Base-by-base conservation (phyloP, 805 yeast genomes). In the Candida hispaniensis region DNA sequence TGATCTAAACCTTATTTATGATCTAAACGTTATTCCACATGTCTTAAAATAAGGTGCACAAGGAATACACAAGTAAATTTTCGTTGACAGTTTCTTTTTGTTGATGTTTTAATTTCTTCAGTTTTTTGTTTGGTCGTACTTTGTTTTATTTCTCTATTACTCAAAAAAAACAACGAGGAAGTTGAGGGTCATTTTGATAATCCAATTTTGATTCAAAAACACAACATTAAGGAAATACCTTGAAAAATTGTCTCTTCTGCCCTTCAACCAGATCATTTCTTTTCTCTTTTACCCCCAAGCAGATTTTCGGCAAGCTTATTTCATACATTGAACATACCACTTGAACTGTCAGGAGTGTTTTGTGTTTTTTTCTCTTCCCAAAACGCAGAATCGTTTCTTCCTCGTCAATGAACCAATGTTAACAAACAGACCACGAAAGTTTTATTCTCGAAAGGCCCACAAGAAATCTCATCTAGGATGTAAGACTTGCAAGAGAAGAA, bases 381-480 rank as follows among this genome's bases (percentile, higher is more conserved):
- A n/a, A n/a, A n/a, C n/a, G n/a, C n/a, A n/a, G n/a, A n/a, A n/a
- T n/a, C n/a, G n/a, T n/a, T n/a, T n/a, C n/a, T n/a, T n/a, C n/a
- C n/a, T n/a, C n/a, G n/a, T n/a, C n/a, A n/a, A n/a, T n/a, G n/a
- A n/a, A n/a, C n/a, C n/a, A n/a, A 30, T 30, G 34, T 30, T 26
- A 14, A 17, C 28, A n/a, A 23, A 21, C 22, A 32, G 24, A 17
- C 36, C 36, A 12, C 36, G 39, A 17, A 63, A 49, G 61, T 58
- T 48, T 28, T 47, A 47, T 28, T 61, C 69, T 6, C 59, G 81
- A 47, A 60, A 78, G 46, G 65, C 67, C 41, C 83, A 76, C 53
- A 61, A 75, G 40, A 76, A 76, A 56, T 74, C 81, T 5, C 83
- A 76, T 47, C 50, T 69, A 34, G 88, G 91, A n/a, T 79, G 91